These are phyloP conservation scores for Claviceps sp. DNA, from an alignment of 2,329 filamentous ascomycete species.

Conservation along the genomic window DNA sequence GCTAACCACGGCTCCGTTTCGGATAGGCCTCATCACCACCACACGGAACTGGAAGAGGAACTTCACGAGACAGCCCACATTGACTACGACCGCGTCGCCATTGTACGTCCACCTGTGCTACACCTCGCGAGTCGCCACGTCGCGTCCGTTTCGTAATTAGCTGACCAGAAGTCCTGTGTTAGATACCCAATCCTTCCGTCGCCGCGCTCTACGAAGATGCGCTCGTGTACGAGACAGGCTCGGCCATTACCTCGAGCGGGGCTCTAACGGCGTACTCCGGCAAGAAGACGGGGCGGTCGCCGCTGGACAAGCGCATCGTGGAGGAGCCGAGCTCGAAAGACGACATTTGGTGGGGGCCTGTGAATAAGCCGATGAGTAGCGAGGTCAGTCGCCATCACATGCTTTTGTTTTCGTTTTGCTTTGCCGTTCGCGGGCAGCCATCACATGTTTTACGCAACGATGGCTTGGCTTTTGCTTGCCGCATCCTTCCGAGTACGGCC, in stretches of 20 bases:
- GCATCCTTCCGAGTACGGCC: too few relatives aligned
- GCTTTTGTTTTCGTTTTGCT: too few relatives aligned
- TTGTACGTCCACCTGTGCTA: slow-evolving; percentile 46
- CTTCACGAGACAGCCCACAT: slow-evolving; percentile 97
- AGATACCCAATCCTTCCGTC: slow-evolving; percentile 85
- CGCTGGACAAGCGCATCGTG: slow-evolving; percentile 94
- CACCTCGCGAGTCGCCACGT: too few relatives aligned
- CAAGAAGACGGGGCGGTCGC: slow-evolving; percentile 93
- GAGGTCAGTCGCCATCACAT: slow-evolving; percentile 49
- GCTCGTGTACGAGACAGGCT: slow-evolving; percentile 86
- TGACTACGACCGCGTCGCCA: slow-evolving; percentile 95
- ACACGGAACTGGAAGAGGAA: slow-evolving; percentile 94
- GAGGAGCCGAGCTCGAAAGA: slow-evolving; percentile 80
- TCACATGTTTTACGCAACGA: background rate
- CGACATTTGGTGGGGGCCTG: slow-evolving; percentile 96
- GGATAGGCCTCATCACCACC: slow-evolving; percentile 63
- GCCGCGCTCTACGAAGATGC: slow-evolving; percentile 98
- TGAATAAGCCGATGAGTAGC: slow-evolving; percentile 97
- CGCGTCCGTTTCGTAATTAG: too few relatives aligned
- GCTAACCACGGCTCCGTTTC: slow-evolving; percentile 7
- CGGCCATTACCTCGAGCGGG: slow-evolving; percentile 90
- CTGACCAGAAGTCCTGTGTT: too few relatives aligned
- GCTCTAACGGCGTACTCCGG: slow-evolving; percentile 96
- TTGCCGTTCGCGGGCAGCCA: too few relatives aligned
- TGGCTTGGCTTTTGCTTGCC: background rate